Percentiles rank a stretch among this genome's conserved stretches.
phyloP scores from a whole-genome alignment of 1,284 basidiomycete genomes.

The Clitocybe nebularis region DNA sequence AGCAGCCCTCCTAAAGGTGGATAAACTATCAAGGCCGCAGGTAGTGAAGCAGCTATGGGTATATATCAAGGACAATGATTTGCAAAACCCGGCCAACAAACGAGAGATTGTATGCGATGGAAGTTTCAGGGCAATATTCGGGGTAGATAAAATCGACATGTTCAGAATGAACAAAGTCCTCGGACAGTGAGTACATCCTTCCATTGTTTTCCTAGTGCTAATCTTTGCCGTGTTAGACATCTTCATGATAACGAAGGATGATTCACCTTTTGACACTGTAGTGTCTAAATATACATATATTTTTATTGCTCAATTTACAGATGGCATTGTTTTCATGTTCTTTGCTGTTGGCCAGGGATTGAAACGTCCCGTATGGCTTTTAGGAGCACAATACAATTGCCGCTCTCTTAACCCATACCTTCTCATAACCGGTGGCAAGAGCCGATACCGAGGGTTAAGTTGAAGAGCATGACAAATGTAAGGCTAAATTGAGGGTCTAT shows the following conservation, averaged over 20 bases:
- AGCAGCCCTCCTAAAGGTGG: conserved; percentile 51
- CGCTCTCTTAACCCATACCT: too few species aligned
- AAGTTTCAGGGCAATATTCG: conserved; percentile 65
- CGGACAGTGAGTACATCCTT: conserved; percentile 54
- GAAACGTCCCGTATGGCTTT: too few species aligned
- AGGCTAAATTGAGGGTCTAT: too few species aligned
- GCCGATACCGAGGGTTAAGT: too few species aligned
- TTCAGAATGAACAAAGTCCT: conserved; percentile 85
- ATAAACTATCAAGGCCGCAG: conserved; percentile 78
- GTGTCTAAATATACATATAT: neutral
- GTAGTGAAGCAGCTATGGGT: conserved; percentile 86
- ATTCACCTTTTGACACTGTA: neutral
- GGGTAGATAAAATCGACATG: conserved; percentile 78
- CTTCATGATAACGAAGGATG: conserved; percentile 31
- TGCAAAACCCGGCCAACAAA: conserved; percentile 80
- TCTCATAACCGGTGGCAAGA: too few species aligned
- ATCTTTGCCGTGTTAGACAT: conserved; percentile 24
- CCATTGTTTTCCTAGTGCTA: neutral
- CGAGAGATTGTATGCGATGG: conserved; percentile 81
- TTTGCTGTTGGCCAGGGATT: too few species aligned
- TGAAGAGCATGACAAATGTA: too few species aligned
- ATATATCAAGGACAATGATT: conserved; percentile 73
- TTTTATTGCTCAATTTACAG: conserved; percentile 5
- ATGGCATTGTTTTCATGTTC: too few species aligned
- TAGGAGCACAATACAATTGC: too few species aligned